Conservation (phyloP, 345 rosid genomes). For the Boechera stricta region DNA sequence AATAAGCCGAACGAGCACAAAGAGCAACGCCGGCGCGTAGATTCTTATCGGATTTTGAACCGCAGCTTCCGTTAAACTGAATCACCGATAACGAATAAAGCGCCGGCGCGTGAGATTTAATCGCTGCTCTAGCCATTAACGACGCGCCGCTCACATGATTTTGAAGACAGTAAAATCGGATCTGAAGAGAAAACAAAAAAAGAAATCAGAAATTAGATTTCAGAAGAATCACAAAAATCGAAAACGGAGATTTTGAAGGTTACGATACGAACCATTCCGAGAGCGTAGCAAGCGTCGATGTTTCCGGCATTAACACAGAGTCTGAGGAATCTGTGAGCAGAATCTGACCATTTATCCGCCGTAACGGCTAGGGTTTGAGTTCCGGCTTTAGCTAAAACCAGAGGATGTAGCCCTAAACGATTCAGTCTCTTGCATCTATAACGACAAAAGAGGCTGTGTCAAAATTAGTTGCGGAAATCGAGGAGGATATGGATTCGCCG, state of each 20-base stretch:
- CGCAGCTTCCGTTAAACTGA: conserved; percentile 82
- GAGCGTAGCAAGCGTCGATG: conserved; percentile 57
- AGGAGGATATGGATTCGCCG: neutral
- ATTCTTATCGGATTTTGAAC: conserved; percentile 56
- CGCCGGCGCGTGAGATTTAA: conserved; percentile 62
- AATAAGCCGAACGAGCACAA: conserved; percentile 64
- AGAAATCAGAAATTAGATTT: neutral
- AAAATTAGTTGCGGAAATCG: neutral
- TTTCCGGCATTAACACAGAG: conserved; percentile 63
- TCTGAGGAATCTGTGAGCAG: conserved; percentile 60
- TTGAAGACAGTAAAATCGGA: conserved; percentile 73
- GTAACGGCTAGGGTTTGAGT: conserved; percentile 51
- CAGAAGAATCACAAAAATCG: neutral
- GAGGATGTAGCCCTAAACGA: conserved; percentile 47
- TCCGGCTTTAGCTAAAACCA: conserved; percentile 58
- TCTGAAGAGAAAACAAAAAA: conserved; percentile 45
- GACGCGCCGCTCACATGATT: conserved; percentile 59
- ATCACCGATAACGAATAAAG: conserved; percentile 65
- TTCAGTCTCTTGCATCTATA: conserved; percentile 61
- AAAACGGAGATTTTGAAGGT: neutral
- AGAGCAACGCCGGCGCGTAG: conserved; percentile 67
- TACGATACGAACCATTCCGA: conserved; percentile 62
- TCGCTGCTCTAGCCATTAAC: conserved; percentile 71
- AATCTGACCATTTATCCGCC: conserved; percentile 62
- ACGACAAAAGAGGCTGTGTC: neutral